These are phyloP conservation scores for Eucommia ulmoides DNA, from an alignment of 257 asterid species.

Conservation along the genomic window DNA sequence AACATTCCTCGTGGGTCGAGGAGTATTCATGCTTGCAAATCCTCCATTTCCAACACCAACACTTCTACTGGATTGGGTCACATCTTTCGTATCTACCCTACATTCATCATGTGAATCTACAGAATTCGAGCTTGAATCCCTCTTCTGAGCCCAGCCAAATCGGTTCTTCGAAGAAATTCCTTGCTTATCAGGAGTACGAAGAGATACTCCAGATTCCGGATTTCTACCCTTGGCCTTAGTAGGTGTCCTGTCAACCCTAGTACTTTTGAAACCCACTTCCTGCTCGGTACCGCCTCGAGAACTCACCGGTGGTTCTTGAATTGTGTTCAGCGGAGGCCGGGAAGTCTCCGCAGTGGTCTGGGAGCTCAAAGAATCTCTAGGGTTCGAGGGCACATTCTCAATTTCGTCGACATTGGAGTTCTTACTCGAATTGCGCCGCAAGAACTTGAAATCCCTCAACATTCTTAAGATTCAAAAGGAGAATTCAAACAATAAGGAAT, in stretches of 20 bases:
- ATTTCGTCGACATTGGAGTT: conserved; percentile 49
- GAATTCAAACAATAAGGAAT: conserved; percentile 2
- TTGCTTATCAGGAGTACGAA: conserved; percentile 70
- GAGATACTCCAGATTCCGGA: conserved; percentile 26
- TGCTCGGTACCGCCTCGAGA: conserved; percentile 32
- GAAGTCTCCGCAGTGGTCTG: conserved; percentile 41
- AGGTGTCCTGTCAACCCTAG: conserved; percentile 51
- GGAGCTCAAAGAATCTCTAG: conserved; percentile 41
- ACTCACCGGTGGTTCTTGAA: conserved; percentile 48
- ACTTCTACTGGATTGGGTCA: too few species aligned
- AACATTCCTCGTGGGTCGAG: conserved; percentile 44
- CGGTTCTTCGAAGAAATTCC: conserved; percentile 25
- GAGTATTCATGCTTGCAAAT: conserved; percentile 19
- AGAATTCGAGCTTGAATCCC: conserved; percentile 33
- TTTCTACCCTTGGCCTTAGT: conserved; percentile 39
- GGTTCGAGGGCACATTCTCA: conserved; percentile 72
- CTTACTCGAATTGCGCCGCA: conserved; percentile 64
- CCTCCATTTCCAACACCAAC: not conserved
- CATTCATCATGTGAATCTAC: conserved; percentile 54
- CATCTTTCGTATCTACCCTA: conserved; percentile 19
- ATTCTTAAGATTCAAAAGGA: conserved; percentile 33
- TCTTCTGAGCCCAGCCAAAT: conserved; percentile 53
- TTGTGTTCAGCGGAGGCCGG: conserved; percentile 69
- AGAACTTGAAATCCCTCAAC: conserved; percentile 78
- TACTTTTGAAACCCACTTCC: conserved; percentile 29